These are phyloP conservation scores for Cladosporium colombiae DNA, from an alignment of 2,329 filamentous ascomycete species.

Conservation along the genomic window DNA sequence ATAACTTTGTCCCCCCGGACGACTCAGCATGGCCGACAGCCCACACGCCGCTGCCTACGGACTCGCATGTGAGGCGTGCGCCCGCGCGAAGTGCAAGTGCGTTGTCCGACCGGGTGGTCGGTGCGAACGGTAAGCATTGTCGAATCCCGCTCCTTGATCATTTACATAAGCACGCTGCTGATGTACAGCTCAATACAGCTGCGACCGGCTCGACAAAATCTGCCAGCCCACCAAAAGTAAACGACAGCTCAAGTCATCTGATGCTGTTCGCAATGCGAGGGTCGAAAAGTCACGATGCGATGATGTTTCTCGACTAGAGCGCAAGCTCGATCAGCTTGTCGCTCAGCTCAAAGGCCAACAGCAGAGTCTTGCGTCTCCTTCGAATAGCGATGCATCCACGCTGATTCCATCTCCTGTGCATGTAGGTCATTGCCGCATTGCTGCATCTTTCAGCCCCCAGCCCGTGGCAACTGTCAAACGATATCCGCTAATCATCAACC, in stretches of 20 bases:
- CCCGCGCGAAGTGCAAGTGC: constrained; percentile 16
- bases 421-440: neutral
- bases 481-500: neutral
- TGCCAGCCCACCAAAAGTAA: constrained; percentile 17
- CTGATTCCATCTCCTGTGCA: neutral
- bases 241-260: neutral
- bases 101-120: neutral
- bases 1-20: neutral
- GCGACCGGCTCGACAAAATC: constrained; percentile 5
- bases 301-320: constrained; percentile 10
- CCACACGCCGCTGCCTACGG: constrained; percentile 12
- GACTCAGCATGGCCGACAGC: neutral
- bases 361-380: constrained; percentile 5
- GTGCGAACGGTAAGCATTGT: constrained; percentile 9
- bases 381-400: neutral
- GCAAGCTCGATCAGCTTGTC: constrained; percentile 12
- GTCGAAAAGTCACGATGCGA: constrained; percentile 3
- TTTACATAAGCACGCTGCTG: neutral
- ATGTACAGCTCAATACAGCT: neutral
- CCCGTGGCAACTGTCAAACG: too few relatives aligned
- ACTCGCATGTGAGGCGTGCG: constrained; percentile 16
- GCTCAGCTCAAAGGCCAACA: constrained; percentile 6
- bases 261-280: neutral
- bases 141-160: neutral
- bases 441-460: too few relatives aligned